phyloP scores from a whole-genome alignment of 2,329 filamentous ascomycete genomes.

The Colletotrichum endophyticum region DNA sequence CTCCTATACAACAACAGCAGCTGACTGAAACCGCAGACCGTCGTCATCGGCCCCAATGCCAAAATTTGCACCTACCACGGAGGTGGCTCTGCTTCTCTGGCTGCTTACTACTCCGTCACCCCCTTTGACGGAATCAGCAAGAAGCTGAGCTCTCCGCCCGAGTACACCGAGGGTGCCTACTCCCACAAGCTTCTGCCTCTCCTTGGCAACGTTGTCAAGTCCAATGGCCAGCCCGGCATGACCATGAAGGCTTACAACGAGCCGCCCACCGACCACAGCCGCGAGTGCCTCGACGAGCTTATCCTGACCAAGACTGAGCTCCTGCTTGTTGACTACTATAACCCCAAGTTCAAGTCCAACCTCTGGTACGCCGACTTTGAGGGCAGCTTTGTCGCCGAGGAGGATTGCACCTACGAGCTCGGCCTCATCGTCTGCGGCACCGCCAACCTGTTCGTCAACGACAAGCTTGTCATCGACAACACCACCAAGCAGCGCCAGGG shows the following conservation, averaged over 20 bases:
- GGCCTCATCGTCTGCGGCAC: slow-evolving; percentile 70
- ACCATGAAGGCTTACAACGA: slow-evolving; percentile 68
- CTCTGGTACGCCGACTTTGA: slow-evolving; percentile 68
- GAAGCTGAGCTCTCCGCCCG: slow-evolving; percentile 47
- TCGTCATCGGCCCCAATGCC: slow-evolving; percentile 63
- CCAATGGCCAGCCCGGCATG: slow-evolving; percentile 62
- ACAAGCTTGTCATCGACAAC: slow-evolving; percentile 68
- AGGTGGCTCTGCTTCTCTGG: slow-evolving; percentile 67
- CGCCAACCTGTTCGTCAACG: slow-evolving; percentile 69
- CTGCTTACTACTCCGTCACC: slow-evolving; percentile 71
- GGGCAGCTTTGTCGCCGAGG: slow-evolving; percentile 62
- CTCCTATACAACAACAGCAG: not conserved
- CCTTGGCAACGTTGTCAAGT: slow-evolving; percentile 57
- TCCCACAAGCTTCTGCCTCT: slow-evolving; percentile 69
- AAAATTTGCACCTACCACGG: slow-evolving; percentile 64
- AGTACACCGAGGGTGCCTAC: slow-evolving; percentile 66
- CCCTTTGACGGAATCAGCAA: slow-evolving; percentile 73
- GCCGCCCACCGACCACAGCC: slow-evolving; percentile 49
- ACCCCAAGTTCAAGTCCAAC: slow-evolving; percentile 55
- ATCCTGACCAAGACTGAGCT: slow-evolving; percentile 53
- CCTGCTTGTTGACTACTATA: slow-evolving; percentile 54
- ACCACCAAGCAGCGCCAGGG: slow-evolving; percentile 66
- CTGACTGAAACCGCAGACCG: slow-evolving; percentile 38
- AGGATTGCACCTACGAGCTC: slow-evolving; percentile 67
- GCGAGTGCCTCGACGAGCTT: slow-evolving; percentile 57